phyloP scores from a whole-genome alignment of 345 rosid genomes.

The Theobroma cacao region DNA sequence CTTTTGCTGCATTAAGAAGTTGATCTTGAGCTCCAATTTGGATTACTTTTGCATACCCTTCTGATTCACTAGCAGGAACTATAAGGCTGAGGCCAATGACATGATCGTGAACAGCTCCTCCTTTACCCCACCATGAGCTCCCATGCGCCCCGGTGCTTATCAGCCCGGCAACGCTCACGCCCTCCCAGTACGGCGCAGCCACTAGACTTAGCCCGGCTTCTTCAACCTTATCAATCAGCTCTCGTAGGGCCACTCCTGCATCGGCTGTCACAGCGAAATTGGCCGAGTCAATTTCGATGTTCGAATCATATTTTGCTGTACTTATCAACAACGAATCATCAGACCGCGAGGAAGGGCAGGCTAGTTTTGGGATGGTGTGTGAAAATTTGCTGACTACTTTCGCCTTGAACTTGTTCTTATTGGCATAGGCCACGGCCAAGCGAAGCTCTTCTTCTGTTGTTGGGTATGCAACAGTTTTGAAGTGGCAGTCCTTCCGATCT shows the following conservation, averaged over 20 bases:
- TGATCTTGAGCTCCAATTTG: conserved; percentile 47
- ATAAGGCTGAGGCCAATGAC: conserved; percentile 65
- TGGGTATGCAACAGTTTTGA: conserved; percentile 49
- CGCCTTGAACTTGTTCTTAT: conserved; percentile 47
- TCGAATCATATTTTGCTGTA: conserved; percentile 46
- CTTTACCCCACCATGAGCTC: conserved; percentile 91
- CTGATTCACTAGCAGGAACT: conserved; percentile 49
- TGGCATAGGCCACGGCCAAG: conserved; percentile 56
- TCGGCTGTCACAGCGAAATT: conserved; percentile 59
- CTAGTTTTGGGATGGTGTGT: conserved; percentile 79
- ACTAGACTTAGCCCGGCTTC: conserved; percentile 59
- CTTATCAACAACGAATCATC: conserved; percentile 55
- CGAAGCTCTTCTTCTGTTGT: conserved; percentile 68
- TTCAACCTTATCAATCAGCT: conserved; percentile 67
- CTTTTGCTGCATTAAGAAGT: conserved; percentile 69
- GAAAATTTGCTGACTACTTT: conserved; percentile 75
- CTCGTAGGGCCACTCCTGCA: conserved; percentile 63
- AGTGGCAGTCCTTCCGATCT: conserved; percentile 62
- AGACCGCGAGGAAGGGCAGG: conserved; percentile 48
- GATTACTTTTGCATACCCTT: conserved; percentile 66
- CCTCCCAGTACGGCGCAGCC: conserved; percentile 92
- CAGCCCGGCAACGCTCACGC: conserved; percentile 81
- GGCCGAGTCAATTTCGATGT: conserved; percentile 45
- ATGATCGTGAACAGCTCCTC: conserved; percentile 92
- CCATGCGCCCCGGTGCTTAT: conserved; percentile 94